phyloP scores from a whole-genome alignment of 2,329 filamentous ascomycete genomes.

The Metarhizium humberi region DNA sequence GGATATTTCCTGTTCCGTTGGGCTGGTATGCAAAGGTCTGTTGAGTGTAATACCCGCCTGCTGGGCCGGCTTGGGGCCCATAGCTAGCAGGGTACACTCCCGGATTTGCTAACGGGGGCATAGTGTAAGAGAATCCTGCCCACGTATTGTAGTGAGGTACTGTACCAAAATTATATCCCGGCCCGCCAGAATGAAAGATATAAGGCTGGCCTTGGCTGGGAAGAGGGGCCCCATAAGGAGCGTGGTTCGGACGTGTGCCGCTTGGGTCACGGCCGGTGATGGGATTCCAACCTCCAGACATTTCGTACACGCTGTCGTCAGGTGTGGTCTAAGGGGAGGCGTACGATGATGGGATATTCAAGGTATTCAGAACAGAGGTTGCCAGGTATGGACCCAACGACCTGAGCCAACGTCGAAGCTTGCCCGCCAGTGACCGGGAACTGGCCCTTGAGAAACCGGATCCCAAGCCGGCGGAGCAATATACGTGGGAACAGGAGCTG shows the following conservation, averaged over 20 bases:
- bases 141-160: conserved; percentile 12
- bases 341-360: not conserved
- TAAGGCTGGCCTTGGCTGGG: conserved; percentile 28
- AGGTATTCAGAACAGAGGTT: conserved; percentile 14
- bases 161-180: conserved; percentile 22
- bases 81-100: conserved; percentile 5
- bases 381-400: conserved; percentile 29
- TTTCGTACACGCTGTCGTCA: conserved; percentile 8
- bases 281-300: conserved; percentile 32
- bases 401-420: conserved; percentile 17
- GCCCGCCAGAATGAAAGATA: conserved; percentile 26
- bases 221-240: conserved; percentile 23
- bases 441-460: conserved; percentile 18
- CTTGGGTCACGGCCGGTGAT: conserved; percentile 27
- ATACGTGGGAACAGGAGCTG: conserved; percentile 1
- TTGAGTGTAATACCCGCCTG: conserved; percentile 16
- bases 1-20: conserved; percentile 25
- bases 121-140: conserved; percentile 18
- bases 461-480: conserved; percentile 16
- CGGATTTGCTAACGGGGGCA: conserved; percentile 11
- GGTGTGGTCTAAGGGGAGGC: not conserved
- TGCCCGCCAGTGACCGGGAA: conserved; percentile 26
- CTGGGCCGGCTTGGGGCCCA: not conserved
- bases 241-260: conserved; percentile 20
- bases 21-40: conserved; percentile 25